phyloP scores from a whole-genome alignment of 805 yeast genomes.

The Ogataea parapolymorpha region DNA sequence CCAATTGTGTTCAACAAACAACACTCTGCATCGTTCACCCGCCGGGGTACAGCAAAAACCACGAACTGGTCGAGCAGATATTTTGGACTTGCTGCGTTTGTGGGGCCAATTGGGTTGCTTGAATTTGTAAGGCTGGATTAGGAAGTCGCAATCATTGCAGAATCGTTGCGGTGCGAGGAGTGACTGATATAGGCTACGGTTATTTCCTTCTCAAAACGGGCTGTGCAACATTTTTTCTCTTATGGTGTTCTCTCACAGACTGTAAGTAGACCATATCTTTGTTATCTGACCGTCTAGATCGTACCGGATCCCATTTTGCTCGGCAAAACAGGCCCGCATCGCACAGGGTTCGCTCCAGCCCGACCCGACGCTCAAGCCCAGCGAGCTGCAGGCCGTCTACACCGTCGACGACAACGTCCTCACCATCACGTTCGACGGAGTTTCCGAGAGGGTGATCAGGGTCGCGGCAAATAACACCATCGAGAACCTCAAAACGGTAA shows the following conservation, averaged over 20 bases:
- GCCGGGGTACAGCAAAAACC: constrained; percentile 4
- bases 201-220: not conserved
- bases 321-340: constrained; percentile 54
- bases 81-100: not conserved
- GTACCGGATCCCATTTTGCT: constrained; percentile 58
- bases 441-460: constrained; percentile 70
- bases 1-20: too few relatives aligned
- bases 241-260: not conserved
- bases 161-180: not conserved
- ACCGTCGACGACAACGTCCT: constrained; percentile 35
- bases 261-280: constrained; percentile 1
- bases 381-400: constrained; percentile 55
- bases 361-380: constrained; percentile 76
- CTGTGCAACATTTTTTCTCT: constrained; percentile 5
- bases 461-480: constrained; percentile 81
- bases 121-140: constrained; percentile 5
- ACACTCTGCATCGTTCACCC: too few relatives aligned
- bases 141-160: not conserved
- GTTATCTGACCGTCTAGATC: constrained; percentile 1
- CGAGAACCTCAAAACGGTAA: constrained; percentile 70
- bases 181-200: not conserved
- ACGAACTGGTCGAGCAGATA: not conserved
- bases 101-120: constrained; percentile 3
- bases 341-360: constrained; percentile 63
- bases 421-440: constrained; percentile 50